Evolutionary conservation across 2,329 filamentous ascomycete genomes (phyloP), one percentile per base, ranked within the genome.

Genomic region (Pseudocercospora macadamiae): DNA sequence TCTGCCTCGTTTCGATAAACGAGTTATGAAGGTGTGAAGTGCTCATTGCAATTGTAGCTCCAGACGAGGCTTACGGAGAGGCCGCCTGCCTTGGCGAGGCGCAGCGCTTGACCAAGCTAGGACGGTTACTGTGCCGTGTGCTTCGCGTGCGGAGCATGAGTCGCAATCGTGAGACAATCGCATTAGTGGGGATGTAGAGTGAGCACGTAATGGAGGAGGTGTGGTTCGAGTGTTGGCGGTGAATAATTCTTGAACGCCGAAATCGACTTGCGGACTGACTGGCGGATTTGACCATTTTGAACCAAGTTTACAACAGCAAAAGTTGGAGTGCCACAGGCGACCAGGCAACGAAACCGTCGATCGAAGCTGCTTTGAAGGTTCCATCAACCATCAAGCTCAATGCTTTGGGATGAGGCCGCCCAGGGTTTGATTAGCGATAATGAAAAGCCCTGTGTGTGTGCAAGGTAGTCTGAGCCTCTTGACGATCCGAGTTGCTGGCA

Each of bases 51-150:
- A 21, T 7, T n/a, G 19, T 25, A 45, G 42, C 42, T 45, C 23
- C 10, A 26, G 42, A 26, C 42, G 23, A 47, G 42, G 42, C 42
- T 47, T 47, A 47, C 42, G 42, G 42, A 47, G 42, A 47, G 42
- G 42, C 42, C 42, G 42, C 42, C 42, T 47, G 23, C 26, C 34
- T 39, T 39, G 34, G 21, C 42, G n/a, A 25, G 42, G 42, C 42
- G 42, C 42, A 28, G n/a, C 9, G 21, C 19, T 26, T 26, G 42
- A 47, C 42, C 21, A 21, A 9, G 23, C 42, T 25, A 25, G 23
- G 18, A 25, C n/a, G 42, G 23, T 21, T 14, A 44, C 36, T 37
- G 36, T 37, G 36, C 36, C 36, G 36, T 37, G 36, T 21, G 18
- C 37, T 42, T 7, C 37, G 37, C 18, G 37, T 19, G 37, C 37